Conservation (phyloP, 257 asterid genomes). For the Solanum ossicruentum region DNA sequence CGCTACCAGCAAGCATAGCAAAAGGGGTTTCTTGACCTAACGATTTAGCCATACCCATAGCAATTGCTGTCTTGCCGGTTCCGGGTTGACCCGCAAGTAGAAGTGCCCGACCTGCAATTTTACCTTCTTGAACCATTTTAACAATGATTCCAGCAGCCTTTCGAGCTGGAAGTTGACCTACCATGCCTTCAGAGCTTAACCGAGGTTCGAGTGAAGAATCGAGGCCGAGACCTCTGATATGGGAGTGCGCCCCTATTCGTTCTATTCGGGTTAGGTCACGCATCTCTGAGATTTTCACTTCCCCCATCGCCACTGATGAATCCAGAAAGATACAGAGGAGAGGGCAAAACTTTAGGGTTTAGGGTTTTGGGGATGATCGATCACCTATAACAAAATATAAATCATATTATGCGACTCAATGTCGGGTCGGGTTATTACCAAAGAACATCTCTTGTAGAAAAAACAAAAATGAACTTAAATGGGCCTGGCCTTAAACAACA, state of each 20-base stretch:
- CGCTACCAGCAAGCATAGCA: conserved; percentile 89
- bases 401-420: not conserved
- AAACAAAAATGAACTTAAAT: too few relatives aligned
- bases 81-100: conserved; percentile 86
- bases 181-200: conserved; percentile 74
- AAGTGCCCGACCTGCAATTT: conserved; percentile 73
- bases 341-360: not conserved
- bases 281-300: conserved; percentile 68
- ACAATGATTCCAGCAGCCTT: conserved; percentile 80
- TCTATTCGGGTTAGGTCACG: conserved; percentile 76
- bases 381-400: not conserved
- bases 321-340: not conserved
- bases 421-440: not conserved
- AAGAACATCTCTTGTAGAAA: too few relatives aligned
- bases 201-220: conserved; percentile 76
- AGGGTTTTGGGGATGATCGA: not conserved
- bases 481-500: not conserved
- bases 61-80: conserved; percentile 77
- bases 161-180: conserved; percentile 68
- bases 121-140: conserved; percentile 71
- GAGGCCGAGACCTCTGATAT: conserved; percentile 78
- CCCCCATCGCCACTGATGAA: conserved; percentile 32
- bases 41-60: conserved; percentile 92
- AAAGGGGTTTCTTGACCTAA: conserved; percentile 83
- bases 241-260: conserved; percentile 83